phyloP scores from a whole-genome alignment of 23 red algal genomes.

The Gracilaria domingensis region DNA sequence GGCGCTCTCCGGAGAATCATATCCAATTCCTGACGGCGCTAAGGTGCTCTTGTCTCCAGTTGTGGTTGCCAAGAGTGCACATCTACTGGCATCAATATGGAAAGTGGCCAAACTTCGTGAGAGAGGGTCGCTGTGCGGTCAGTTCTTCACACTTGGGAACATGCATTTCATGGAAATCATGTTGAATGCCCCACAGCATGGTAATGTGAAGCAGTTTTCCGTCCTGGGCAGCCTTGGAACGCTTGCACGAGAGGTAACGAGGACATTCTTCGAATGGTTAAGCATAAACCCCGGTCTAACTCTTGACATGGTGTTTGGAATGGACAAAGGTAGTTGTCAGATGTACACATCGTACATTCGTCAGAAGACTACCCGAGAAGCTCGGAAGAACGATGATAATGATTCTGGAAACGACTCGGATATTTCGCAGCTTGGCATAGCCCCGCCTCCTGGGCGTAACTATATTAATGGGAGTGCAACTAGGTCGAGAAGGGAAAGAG shows the following conservation, averaged over 20 bases:
- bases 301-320: constrained; percentile 55
- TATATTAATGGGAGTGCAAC: background rate
- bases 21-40: constrained; percentile 54
- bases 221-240: constrained; percentile 24
- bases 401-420: constrained; percentile 63
- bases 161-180: constrained; percentile 59
- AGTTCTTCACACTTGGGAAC: constrained; percentile 53
- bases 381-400: background rate
- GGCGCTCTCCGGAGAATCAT: constrained; percentile 20
- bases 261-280: constrained; percentile 55
- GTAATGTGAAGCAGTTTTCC: constrained; percentile 15
- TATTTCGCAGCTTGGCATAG: constrained; percentile 21
- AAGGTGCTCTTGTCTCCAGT: constrained; percentile 16
- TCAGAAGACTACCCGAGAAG: background rate
- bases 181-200: constrained; percentile 29
- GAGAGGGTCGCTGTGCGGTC: constrained; percentile 48
- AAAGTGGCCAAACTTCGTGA: constrained; percentile 58
- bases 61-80: constrained; percentile 62
- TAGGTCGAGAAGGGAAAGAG: background rate
- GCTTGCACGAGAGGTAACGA: constrained; percentile 51
- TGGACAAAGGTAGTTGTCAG: constrained; percentile 59
- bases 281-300: constrained; percentile 39
- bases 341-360: constrained; percentile 32
- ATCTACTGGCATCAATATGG: constrained; percentile 50
- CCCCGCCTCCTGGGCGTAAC: background rate